Percentiles rank a stretch among this genome's conserved stretches.
Evolutionary conservation across 1,284 basidiomycete species (phyloP).

Genomic region (Pholiota adiposa): DNA sequence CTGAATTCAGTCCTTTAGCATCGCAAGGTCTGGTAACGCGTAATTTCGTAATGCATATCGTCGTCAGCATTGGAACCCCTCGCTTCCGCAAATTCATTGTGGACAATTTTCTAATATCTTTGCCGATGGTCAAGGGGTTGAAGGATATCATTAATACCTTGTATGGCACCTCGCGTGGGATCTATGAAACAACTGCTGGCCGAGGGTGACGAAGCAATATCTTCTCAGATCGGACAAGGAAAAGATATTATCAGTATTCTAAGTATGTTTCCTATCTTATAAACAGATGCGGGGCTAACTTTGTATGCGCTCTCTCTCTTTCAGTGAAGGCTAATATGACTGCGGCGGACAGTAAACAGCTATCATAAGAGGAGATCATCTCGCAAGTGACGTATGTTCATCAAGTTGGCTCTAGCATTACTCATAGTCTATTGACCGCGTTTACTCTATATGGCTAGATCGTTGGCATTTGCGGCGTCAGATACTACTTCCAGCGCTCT

Average conservation of each 20-base stretch:
- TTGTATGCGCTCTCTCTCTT: no score
- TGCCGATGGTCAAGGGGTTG: slow-evolving; percentile 32
- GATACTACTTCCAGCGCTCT: slow-evolving; percentile 46
- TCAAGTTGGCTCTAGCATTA: neutral
- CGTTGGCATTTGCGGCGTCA: slow-evolving; percentile 44
- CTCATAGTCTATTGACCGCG: no score
- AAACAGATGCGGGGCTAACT: neutral
- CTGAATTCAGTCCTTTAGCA: neutral
- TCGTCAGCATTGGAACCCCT: slow-evolving; percentile 37
- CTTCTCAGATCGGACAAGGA: slow-evolving; percentile 37
- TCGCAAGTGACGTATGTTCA: slow-evolving; percentile 27
- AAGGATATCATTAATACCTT: slow-evolving; percentile 43
- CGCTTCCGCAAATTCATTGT: slow-evolving; percentile 39
- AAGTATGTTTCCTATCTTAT: slow-evolving; percentile 26
- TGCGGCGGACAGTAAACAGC: slow-evolving; percentile 27
- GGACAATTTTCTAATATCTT: slow-evolving; percentile 32
- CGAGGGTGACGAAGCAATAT: slow-evolving; percentile 37
- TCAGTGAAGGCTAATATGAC: slow-evolving; percentile 32
- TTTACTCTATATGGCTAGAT: no score
- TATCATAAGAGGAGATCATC: slow-evolving; percentile 28
- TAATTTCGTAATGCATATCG: slow-evolving; percentile 31
- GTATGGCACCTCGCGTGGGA: slow-evolving; percentile 37
- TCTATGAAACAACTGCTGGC: slow-evolving; percentile 40
- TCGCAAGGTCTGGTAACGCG: neutral
- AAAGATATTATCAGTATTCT: slow-evolving; percentile 54